A percentile compares a stretch with the other conserved stretches of the same genome.
Evolutionary conservation across 352 stramenopile species (phyloP).

Genomic region (Achlya hypogyna): DNA sequence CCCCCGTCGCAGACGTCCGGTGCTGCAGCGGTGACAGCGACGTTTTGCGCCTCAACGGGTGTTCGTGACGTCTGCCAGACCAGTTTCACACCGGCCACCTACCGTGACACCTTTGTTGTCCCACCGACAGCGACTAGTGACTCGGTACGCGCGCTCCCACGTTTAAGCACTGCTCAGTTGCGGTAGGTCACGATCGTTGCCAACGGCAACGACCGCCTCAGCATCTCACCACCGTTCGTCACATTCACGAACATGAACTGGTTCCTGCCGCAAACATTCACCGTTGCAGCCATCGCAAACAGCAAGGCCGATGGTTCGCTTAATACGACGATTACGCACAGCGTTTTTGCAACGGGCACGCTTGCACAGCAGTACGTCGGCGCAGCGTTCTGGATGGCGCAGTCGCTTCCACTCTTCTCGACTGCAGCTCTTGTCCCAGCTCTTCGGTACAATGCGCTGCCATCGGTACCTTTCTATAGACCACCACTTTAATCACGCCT

Average conservation of each 20-base stretch:
- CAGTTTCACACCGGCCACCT: slow-evolving; percentile 35
- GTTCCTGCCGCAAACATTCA: slow-evolving; percentile 49
- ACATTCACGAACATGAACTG: slow-evolving; percentile 54
- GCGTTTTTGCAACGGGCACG: slow-evolving; percentile 21
- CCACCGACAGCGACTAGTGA: slow-evolving; percentile 29
- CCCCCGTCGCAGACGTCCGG: slow-evolving; percentile 26
- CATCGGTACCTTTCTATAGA: slow-evolving; percentile 24
- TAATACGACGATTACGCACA: slow-evolving; percentile 39
- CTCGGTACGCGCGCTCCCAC: background rate
- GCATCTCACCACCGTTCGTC: slow-evolving; percentile 41
- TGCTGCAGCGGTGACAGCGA: background rate
- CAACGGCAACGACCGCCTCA: slow-evolving; percentile 36
- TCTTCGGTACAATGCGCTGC: slow-evolving; percentile 58
- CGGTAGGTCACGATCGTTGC: slow-evolving; percentile 54
- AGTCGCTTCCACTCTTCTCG: slow-evolving; percentile 23
- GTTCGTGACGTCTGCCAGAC: background rate
- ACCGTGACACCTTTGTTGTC: slow-evolving; percentile 34
- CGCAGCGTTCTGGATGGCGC: slow-evolving; percentile 46
- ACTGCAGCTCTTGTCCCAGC: background rate
- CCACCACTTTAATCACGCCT: background rate
- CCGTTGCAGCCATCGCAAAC: slow-evolving; percentile 40
- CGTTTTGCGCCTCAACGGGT: background rate
- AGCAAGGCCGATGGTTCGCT: slow-evolving; percentile 30
- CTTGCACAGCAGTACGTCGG: background rate
- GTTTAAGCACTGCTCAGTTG: background rate